These are phyloP conservation scores for Jaltomata sinuosa DNA, from an alignment of 257 asterid species.

Conservation along the genomic window DNA sequence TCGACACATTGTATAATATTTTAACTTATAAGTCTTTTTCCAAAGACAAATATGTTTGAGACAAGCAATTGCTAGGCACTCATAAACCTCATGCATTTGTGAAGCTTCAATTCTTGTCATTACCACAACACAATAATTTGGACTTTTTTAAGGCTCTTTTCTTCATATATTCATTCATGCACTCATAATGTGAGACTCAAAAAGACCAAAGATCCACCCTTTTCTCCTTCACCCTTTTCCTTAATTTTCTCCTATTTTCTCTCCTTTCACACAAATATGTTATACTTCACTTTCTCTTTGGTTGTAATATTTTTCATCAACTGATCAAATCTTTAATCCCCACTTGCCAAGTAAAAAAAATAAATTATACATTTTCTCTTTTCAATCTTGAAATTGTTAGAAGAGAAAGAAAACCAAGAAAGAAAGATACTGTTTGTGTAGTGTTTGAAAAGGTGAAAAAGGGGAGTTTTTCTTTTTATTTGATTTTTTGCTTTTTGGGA, in stretches of 20 bases:
- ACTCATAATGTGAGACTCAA: background rate
- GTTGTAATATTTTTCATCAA: background rate
- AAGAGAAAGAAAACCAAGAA: background rate
- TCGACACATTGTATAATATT: too few relatives aligned
- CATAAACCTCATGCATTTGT: background rate
- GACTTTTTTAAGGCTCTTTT: background rate
- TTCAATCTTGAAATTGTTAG: background rate
- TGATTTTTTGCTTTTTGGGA: too few relatives aligned
- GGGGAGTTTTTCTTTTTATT: background rate
- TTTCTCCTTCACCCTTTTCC: background rate
- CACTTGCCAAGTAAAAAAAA: background rate
- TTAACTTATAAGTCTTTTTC: background rate
- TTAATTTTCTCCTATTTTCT: background rate
- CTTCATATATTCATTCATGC: background rate
- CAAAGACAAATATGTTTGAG: background rate
- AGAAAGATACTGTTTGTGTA: background rate
- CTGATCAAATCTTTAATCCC: background rate
- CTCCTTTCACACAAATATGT: background rate
- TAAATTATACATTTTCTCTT: background rate
- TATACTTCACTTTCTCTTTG: background rate
- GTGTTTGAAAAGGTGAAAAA: background rate
- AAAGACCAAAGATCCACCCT: background rate
- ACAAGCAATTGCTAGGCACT: background rate
- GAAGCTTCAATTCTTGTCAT: background rate
- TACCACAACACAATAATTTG: background rate